Evolutionary conservation across 805 yeast genomes (phyloP), one percentile per base, ranked within the genome.

Genomic region (Metschnikowia kunwiensis): DNA sequence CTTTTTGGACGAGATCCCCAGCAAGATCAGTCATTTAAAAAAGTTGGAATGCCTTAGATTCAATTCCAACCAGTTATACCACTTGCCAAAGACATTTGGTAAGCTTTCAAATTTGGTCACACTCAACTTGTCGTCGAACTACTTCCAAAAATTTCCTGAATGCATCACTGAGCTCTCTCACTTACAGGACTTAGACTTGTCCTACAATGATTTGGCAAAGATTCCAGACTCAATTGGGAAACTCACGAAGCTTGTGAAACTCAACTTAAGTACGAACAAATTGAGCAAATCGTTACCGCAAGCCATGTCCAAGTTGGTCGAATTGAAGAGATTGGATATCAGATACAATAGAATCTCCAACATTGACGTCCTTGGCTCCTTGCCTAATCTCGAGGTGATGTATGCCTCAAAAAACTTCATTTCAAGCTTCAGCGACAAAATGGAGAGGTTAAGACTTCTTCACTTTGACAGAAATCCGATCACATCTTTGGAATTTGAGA

Each of bases 401-500:
- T 78, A 79, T 49, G 77, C 86, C 7, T 74, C 91, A 2, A 85
- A 85, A 55, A 87, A 87, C 55, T 75, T 75, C 42, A 80, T 88
- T 10, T 78, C 94, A 0, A 74, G 75, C 11, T 82, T 86, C 54
- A 75, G 77, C 37, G 82, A 78, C 53, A 63, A 72, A 30, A 74
- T 86, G 51, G 74, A 75, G 21, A 74, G 74, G 34, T 63, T 89
- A 49, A 75, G 83, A 51, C 73, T 82, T 11, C 67, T 89, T 26
- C 84, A 82, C 52, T 66, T 88, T 31, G 88, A 84, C 54, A 76
- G 83, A 54, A 89, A 88, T 56, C 97, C 96, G 5, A 76, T 88
- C 37, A 87, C 96, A 0, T 72, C 75, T 39, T 71, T 86, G 44
- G 67, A 67, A 19, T 74, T 80, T 43, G 63, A 61, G 24, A 76